Conservation (phyloP, 1,284 basidiomycete genomes). For the Xerocomus cyaneibrunnescens region DNA sequence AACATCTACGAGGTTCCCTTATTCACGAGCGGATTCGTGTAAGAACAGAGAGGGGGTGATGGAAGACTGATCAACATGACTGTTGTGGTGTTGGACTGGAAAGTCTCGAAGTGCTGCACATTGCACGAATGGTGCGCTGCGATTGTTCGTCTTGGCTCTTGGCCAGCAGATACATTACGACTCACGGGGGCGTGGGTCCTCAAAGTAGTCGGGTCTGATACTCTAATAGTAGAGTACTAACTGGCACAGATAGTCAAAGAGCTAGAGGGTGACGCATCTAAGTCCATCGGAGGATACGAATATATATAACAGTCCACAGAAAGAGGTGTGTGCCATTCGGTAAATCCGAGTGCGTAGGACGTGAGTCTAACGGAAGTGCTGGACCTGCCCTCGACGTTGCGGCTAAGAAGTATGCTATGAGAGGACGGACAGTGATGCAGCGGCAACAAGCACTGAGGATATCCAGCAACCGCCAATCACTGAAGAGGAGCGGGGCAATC, state of each 20-base stretch:
- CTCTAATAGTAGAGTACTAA: background rate
- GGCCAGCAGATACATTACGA: too few relatives aligned
- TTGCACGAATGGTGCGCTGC: constrained; percentile 74
- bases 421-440: constrained; percentile 8
- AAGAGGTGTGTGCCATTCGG: constrained; percentile 76
- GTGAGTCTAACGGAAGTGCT: background rate
- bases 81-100: too few relatives aligned
- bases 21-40: too few relatives aligned
- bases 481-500: background rate
- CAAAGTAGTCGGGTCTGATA: constrained; percentile 77
- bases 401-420: constrained; percentile 7
- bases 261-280: constrained; percentile 25
- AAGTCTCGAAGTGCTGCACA: too few relatives aligned
- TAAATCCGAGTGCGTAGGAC: background rate
- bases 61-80: too few relatives aligned
- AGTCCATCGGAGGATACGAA: constrained; percentile 86
- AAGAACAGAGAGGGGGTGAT: too few relatives aligned
- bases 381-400: background rate
- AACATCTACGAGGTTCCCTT: too few relatives aligned
- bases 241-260: background rate
- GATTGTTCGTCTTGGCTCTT: too few relatives aligned
- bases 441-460: constrained; percentile 4
- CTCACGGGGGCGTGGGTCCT: constrained; percentile 74
- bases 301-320: constrained; percentile 71
- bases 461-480: too few relatives aligned